phyloP scores from a whole-genome alignment of 2,329 filamentous ascomycete genomes.

The Hymenoscyphus linearis region DNA sequence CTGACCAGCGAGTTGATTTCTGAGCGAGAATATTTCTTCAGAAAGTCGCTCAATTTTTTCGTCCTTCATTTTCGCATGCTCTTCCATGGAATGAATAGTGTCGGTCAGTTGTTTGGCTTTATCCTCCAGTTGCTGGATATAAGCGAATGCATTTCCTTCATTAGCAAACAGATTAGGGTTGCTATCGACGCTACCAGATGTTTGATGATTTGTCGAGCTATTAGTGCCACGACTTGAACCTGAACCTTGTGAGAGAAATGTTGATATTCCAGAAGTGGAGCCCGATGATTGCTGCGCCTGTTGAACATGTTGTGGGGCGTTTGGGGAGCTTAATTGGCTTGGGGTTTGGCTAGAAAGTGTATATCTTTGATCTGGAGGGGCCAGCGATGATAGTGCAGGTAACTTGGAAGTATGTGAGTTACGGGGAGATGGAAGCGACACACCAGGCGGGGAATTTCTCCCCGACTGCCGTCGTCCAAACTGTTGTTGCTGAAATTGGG shows the following conservation, averaged over 20 bases:
- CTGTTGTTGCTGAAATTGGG: conserved; percentile 61
- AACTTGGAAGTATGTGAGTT: conserved; percentile 30
- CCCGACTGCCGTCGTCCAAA: conserved; percentile 53
- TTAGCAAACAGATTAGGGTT: conserved; percentile 63
- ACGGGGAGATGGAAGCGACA: conserved; percentile 30
- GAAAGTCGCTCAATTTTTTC: conserved; percentile 28
- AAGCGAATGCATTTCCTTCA: conserved; percentile 63
- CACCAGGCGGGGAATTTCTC: conserved; percentile 41
- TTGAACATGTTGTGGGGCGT: conserved; percentile 16
- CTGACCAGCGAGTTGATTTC: conserved; percentile 24
- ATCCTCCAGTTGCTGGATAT: conserved; percentile 66
- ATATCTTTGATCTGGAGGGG: conserved; percentile 32
- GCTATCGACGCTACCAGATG: conserved; percentile 51
- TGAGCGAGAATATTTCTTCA: conserved; percentile 26
- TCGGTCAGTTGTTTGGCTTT: conserved; percentile 44
- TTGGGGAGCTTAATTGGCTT: conserved; percentile 21
- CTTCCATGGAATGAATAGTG: conserved; percentile 38
- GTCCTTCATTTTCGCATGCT: conserved; percentile 22
- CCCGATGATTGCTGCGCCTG: conserved; percentile 23
- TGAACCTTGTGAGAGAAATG: conserved; percentile 41
- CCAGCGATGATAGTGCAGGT: conserved; percentile 29
- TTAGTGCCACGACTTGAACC: conserved; percentile 30
- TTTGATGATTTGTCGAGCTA: conserved; percentile 41
- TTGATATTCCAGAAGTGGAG: conserved; percentile 24
- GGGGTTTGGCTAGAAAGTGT: conserved; percentile 28